Conservation (phyloP, 73 alveolate species). For the Urostyla sp. region DNA sequence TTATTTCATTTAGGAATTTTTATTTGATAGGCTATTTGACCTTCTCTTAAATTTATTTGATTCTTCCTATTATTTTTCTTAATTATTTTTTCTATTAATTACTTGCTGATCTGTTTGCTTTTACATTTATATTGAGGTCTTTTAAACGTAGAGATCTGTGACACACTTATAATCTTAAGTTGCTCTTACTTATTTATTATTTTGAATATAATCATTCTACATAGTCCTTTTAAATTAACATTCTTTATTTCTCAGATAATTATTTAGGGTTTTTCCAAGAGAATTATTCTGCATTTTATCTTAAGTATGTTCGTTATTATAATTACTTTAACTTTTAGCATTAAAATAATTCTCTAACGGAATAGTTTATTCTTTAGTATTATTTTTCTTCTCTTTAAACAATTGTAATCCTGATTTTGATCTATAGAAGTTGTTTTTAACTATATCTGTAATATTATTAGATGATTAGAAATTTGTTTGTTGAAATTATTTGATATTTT, state of each 20-base stretch:
- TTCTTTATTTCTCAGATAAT: constrained; percentile 12
- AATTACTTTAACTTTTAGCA: constrained; percentile 2
- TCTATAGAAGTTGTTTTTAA: too few relatives aligned
- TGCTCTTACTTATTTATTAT: not conserved
- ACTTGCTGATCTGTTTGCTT: constrained; percentile 5
- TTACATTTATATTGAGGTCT: not conserved
- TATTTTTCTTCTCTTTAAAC: too few relatives aligned
- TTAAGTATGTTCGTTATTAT: not conserved
- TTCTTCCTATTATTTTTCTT: not conserved
- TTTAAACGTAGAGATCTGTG: constrained; percentile 7
- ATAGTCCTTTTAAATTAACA: not conserved
- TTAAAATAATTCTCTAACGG: constrained; percentile 32
- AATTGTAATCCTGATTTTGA: too few relatives aligned
- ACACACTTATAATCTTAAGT: constrained; percentile 11
- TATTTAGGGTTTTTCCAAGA: constrained; percentile 11
- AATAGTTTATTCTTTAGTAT: too few relatives aligned
- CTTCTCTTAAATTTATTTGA: constrained; percentile 33
- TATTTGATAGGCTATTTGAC: constrained; percentile 5
- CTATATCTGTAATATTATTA: too few relatives aligned
- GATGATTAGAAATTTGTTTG: too few relatives aligned
- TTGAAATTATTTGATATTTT: too few relatives aligned
- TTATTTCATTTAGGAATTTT: not conserved
- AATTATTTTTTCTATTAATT: not conserved
- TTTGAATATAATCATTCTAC: not conserved
- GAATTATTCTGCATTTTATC: not conserved